Conservation (phyloP, 495 filamentous ascomycete species). For the Podospora pseudoanserina region DNA sequence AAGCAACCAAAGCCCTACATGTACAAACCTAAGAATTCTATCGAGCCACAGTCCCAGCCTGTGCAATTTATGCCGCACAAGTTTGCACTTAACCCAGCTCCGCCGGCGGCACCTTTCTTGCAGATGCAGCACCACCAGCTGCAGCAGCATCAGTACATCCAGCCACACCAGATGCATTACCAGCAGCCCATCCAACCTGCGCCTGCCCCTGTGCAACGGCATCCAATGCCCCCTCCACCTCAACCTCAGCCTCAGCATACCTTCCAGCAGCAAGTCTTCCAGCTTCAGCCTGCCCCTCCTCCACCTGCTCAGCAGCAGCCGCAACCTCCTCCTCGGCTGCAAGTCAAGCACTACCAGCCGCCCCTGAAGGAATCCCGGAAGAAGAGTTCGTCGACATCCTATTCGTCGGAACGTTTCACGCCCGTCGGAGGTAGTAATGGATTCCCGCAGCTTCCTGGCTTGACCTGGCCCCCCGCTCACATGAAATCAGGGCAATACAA, state of each 20-base stretch:
- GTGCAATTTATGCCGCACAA: conserved; percentile 39
- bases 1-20: conserved; percentile 48
- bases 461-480: conserved; percentile 38
- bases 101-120: conserved; percentile 16
- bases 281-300: conserved; percentile 8
- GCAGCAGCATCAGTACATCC: conserved; percentile 15
- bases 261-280: conserved; percentile 17
- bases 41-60: conserved; percentile 27
- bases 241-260: conserved; percentile 1
- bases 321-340: conserved; percentile 12
- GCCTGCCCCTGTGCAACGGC: conserved; percentile 13
- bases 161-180: conserved; percentile 12
- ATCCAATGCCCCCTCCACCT: conserved; percentile 5
- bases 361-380: conserved; percentile 15
- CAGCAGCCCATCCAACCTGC: conserved; percentile 13
- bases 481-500: conserved; percentile 35
- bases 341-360: conserved; percentile 25
- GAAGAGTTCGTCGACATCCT: conserved; percentile 23
- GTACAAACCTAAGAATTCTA: conserved; percentile 50
- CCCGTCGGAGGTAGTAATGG: conserved; percentile 41
- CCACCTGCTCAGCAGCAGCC: conserved; percentile 13
- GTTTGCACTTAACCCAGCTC: conserved; percentile 34
- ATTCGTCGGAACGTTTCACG: conserved; percentile 35
- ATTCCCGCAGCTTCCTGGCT: conserved; percentile 38
- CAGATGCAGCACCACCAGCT: conserved; percentile 15